Evolutionary conservation across 192 early-diverging fungal species (phyloP).

Genomic region (Backusella tuberculispora): DNA sequence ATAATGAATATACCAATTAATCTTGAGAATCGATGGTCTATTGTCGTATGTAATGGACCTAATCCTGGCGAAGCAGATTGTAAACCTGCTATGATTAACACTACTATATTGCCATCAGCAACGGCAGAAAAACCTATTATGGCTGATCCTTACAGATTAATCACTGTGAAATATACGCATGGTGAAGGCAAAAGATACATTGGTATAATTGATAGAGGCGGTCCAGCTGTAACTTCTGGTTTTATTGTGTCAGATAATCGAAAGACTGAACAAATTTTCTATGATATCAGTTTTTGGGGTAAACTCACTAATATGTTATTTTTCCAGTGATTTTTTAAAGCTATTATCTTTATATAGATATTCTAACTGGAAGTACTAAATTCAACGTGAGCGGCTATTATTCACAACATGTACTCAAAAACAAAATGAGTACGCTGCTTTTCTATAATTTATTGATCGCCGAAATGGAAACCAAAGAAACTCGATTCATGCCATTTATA

Average conservation of each 20-base stretch:
- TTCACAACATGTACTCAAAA: neutral
- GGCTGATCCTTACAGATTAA: neutral
- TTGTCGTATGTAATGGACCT: neutral
- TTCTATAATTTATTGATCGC: neutral
- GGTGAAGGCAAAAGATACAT: neutral
- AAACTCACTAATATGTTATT: neutral
- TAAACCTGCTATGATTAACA: neutral
- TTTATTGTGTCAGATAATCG: neutral
- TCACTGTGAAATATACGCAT: neutral
- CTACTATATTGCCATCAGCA: neutral
- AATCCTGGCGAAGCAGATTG: neutral
- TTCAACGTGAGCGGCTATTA: neutral
- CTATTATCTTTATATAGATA: neutral
- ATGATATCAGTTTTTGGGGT: neutral
- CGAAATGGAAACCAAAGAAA: neutral
- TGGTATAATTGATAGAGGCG: constrained; percentile 8
- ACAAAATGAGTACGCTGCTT: neutral
- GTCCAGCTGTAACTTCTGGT: neutral
- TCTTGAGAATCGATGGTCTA: constrained; percentile 14
- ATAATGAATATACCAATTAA: neutral
- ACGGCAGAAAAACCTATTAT: neutral
- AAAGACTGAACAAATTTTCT: neutral
- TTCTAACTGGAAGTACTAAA: neutral
- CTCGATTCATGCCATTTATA: neutral
- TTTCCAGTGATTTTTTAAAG: neutral